Evolutionary conservation across 331 rosid species (phyloP), one percentile per base, ranked within the genome.

Genomic region (Prunus yedoensis): DNA sequence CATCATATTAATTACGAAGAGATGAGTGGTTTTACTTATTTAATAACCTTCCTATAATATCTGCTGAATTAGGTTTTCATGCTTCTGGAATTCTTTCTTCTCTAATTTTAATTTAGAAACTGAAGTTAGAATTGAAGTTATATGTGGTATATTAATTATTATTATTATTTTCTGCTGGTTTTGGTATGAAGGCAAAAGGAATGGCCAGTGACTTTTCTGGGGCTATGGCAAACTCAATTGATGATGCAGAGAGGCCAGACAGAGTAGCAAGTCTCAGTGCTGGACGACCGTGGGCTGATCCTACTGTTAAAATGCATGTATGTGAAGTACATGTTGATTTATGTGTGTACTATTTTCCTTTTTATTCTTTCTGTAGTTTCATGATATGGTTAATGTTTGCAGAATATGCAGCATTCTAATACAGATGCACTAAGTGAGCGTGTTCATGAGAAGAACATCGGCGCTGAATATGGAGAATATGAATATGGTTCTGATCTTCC

Each of bases 381-480:
- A 59, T 71, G 47, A 57, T 77, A 18, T 38, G 43, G 53, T 64
- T 38, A 75, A 58, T 17, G 58, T 65, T 88, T 90, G 84, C 92
- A 92, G 88, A 87, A 81, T 76, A 76, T 84, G 84, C 97, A 89
- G 82, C 89, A 27, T 52, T 70, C 85, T 61, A 80, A 72, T 21
- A 83, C 91, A 80, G 89, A 83, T 81, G 82, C 83, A 70, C 81
- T 74, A 23, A 82, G 79, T 57, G 96, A 84, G 62, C 68, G 85
- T 78, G 84, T 82, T 78, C 89, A 83, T 71, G 97, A 92, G 74
- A 92, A 88, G 90, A 89, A 77, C 53, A 67, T 79, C 66, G 81
- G 74, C 66, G 83, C 81, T 18, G 75, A 91, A 65, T 90, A 80
- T 78, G 90, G 87, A 47, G 92, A 87, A 68, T 83, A 75, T 10